phyloP scores from a whole-genome alignment of 345 rosid species.

The Bruguiera gymnorhiza region DNA sequence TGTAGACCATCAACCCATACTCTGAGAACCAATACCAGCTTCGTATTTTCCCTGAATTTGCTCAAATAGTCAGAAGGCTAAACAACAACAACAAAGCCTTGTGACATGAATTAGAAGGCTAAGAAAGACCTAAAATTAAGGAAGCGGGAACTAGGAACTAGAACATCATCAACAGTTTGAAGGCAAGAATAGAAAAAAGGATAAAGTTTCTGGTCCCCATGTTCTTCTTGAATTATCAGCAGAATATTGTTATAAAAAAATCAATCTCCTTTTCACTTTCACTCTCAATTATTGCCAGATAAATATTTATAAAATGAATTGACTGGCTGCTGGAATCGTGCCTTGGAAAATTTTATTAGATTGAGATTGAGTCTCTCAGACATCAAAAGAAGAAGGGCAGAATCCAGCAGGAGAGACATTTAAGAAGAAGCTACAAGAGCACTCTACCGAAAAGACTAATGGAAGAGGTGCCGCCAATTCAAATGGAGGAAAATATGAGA shows the following conservation, averaged over 20 bases:
- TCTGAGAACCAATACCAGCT: constrained; percentile 99
- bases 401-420: not conserved
- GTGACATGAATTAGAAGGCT: not conserved
- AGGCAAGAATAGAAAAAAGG: not conserved
- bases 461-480: not conserved
- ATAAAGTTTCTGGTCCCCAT: not conserved
- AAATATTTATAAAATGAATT: not conserved
- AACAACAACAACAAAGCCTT: not conserved
- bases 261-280: not conserved
- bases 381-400: not conserved
- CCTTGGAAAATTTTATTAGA: not conserved
- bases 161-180: not conserved
- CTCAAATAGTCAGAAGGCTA: constrained; percentile 16
- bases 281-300: not conserved
- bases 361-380: not conserved
- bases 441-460: no score
- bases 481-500: not conserved
- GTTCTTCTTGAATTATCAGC: no score
- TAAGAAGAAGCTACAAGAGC: not conserved
- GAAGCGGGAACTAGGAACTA: no score
- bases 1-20: constrained; percentile 77
- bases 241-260: no score
- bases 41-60: constrained; percentile 65
- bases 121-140: no score
- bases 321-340: not conserved